Evolutionary conservation across 2,329 filamentous ascomycete species (phyloP).

Genomic region (Alternaria hordeiaustralica): DNA sequence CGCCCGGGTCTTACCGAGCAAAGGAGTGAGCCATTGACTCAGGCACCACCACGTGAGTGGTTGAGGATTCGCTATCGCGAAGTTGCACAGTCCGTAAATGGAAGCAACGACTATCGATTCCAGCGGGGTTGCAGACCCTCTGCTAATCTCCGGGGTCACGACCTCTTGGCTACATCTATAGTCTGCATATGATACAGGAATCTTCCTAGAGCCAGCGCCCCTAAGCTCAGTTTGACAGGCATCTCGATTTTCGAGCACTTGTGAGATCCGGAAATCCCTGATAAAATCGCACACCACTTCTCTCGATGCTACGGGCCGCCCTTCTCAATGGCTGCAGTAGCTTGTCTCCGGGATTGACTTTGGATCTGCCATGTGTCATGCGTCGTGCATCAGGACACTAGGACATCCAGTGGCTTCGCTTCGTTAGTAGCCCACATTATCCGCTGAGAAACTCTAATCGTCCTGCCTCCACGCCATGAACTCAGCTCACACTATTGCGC

Average conservation of each 20-base stretch:
- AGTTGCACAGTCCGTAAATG: constrained; percentile 14
- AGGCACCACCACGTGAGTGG: not conserved
- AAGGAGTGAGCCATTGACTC: not conserved
- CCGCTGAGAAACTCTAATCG: constrained; percentile 25
- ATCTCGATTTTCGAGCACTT: constrained; percentile 8
- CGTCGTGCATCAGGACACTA: constrained; percentile 28
- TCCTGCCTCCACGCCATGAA: constrained; percentile 8
- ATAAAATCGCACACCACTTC: constrained; percentile 7
- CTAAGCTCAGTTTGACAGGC: constrained; percentile 9
- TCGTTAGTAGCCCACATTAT: constrained; percentile 15
- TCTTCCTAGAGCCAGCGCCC: constrained; percentile 5
- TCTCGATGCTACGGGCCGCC: constrained; percentile 7
- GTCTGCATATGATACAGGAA: constrained; percentile 10
- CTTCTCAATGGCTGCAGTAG: constrained; percentile 15
- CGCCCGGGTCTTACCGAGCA: not conserved
- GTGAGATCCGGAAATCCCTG: constrained; percentile 8
- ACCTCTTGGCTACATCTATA: constrained; percentile 12
- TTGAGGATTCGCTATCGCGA: not conserved
- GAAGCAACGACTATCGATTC: constrained; percentile 21
- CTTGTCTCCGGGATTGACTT: constrained; percentile 15
- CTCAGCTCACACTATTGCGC: constrained; percentile 15
- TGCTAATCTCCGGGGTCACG: constrained; percentile 16
- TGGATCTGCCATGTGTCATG: constrained; percentile 23
- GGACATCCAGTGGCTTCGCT: constrained; percentile 17
- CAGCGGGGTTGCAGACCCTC: constrained; percentile 3